These are phyloP conservation scores for Pseudotulostoma volvatum DNA, from an alignment of 495 filamentous ascomycete species.

Conservation along the genomic window DNA sequence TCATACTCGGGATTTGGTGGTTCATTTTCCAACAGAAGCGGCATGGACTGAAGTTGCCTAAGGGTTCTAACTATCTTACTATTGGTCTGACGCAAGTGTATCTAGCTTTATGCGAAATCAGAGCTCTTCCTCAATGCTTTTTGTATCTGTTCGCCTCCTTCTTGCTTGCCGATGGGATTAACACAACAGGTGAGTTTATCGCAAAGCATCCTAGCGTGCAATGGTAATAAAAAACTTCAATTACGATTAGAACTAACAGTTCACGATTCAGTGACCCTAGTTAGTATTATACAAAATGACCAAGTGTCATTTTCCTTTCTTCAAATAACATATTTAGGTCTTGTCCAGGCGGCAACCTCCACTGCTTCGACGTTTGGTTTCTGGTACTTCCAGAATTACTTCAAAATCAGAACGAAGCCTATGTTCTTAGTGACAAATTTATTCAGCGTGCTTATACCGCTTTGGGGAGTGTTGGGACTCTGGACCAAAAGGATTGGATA, in stretches of 20 bases:
- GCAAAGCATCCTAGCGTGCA: too few relatives aligned
- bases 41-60: slow-evolving; percentile 27
- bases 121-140: slow-evolving; percentile 28
- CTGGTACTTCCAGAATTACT: slow-evolving; percentile 35
- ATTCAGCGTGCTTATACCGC: slow-evolving; percentile 32
- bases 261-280: slow-evolving; percentile 23
- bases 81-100: slow-evolving; percentile 34
- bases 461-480: slow-evolving; percentile 36
- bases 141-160: slow-evolving; percentile 33
- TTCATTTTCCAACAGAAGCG: slow-evolving; percentile 35
- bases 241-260: too few relatives aligned
- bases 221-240: too few relatives aligned
- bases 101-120: slow-evolving; percentile 26
- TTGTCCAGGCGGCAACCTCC: slow-evolving; percentile 28
- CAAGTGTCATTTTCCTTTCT: slow-evolving; percentile 31
- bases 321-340: slow-evolving; percentile 33
- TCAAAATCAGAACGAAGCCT: slow-evolving; percentile 29
- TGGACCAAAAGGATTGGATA: slow-evolving; percentile 32
- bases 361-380: slow-evolving; percentile 32
- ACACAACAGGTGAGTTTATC: slow-evolving; percentile 33
- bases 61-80: slow-evolving; percentile 28
- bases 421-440: slow-evolving; percentile 36
- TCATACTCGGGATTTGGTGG: slow-evolving; percentile 34
- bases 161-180: slow-evolving; percentile 32
- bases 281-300: slow-evolving; percentile 32